Base-by-base conservation (phyloP, 495 filamentous ascomycete species). In the Hyaloscypha finlandica region DNA sequence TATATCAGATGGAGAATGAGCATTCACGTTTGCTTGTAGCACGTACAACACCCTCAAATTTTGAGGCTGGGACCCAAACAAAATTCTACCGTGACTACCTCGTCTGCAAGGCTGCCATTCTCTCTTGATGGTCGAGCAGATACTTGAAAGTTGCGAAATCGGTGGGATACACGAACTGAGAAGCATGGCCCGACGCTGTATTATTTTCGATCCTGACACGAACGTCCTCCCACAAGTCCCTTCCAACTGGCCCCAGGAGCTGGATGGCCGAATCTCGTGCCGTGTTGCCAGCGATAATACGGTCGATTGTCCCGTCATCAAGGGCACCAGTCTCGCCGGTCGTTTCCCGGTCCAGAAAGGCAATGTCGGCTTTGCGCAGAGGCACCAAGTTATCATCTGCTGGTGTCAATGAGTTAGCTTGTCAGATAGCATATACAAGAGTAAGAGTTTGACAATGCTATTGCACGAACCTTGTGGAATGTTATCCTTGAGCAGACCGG, bases 331-430 rank as follows among this genome's bases (percentile, higher is more conserved):
- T 48, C 42, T 48, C 42, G 42, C 42, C 42, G 16, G 42, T 48
- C 16, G 16, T 48, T 11, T 48, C 42, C 42, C 6, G 42, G 16
- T 12, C 42, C 6, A 59, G 55, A n/a, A 42, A 66, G 29, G 53
- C 53, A 56, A 56, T 56, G 9, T 56, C 53, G 30, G 22, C 53
- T 29, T 56, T 56, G 53, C 53, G 22, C 53, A 56, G 9, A 56
- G 53, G 53, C 22, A 56, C 30, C 30, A 32, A 29, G 16, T 32
- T 32, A 16, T 56, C 53, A 56, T 56, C 53, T 56, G 30, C 6
- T 56, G 25, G 20, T 56, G 53, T 29, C 6, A 32, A 56, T 8
- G 53, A 25, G 30, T 56, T 16, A 56, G 22, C 22, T 56, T 56
- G 53, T 32, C 53, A 29, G 1, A 56, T 29, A 1, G 22, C 16